These are phyloP conservation scores for Mortierella sp. DNA, from an alignment of 371 early-diverging fungal species.

Conservation along the genomic window DNA sequence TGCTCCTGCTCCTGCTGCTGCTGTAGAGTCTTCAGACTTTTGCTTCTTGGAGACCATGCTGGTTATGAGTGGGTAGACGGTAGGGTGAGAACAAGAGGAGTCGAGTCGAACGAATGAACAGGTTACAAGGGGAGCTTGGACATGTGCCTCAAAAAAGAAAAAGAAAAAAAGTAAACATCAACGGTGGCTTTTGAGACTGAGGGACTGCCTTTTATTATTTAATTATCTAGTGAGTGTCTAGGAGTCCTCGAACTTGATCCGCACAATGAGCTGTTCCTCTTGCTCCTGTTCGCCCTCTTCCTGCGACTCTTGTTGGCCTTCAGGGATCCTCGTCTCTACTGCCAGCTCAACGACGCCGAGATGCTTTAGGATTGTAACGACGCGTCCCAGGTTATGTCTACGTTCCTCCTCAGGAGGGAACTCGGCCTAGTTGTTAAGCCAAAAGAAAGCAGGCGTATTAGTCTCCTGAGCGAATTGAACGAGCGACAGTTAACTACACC, in stretches of 20 bases:
- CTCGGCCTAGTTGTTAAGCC: slow-evolving; percentile 17
- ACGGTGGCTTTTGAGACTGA: neutral
- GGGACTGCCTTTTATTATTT: slow-evolving; percentile 2
- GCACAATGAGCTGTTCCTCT: slow-evolving; percentile 33
- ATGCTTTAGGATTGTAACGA: slow-evolving; percentile 35
- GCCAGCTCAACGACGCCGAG: slow-evolving; percentile 35
- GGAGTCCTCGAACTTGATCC: slow-evolving; percentile 47
- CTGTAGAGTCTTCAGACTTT: slow-evolving; percentile 27
- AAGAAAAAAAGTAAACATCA: slow-evolving; percentile 6
- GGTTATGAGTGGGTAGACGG: neutral
- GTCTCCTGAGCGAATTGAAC: neutral
- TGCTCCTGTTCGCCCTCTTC: neutral
- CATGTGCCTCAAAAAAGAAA: neutral
- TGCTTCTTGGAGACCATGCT: slow-evolving; percentile 36
- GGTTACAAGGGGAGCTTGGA: neutral
- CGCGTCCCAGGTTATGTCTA: slow-evolving; percentile 45
- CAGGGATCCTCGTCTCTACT: slow-evolving; percentile 20
- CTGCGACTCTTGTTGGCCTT: slow-evolving; percentile 10
- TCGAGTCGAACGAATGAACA: neutral
- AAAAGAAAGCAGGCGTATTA: neutral
- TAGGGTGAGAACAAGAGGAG: neutral
- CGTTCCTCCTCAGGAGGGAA: slow-evolving; percentile 50
- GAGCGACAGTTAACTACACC: neutral
- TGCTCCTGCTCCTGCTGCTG: slow-evolving; percentile 7
- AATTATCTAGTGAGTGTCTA: neutral